Conservation (phyloP, 176 grass and related monocot species). For the Oryza longistaminata region DNA sequence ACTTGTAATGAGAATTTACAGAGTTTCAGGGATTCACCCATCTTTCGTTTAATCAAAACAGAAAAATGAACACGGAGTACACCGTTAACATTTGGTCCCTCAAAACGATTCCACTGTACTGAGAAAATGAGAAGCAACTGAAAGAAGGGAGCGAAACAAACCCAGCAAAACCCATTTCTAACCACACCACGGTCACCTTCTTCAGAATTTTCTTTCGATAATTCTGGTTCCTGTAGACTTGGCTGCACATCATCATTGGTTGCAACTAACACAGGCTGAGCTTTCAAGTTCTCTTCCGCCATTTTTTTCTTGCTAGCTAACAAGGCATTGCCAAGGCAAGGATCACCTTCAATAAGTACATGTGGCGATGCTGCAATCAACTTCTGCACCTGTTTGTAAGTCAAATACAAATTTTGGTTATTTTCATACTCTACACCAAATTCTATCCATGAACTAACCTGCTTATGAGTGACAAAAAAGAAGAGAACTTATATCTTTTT, state of each 20-base stretch:
- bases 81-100: too few relatives aligned
- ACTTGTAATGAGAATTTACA: too few relatives aligned
- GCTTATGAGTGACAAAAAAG: not conserved
- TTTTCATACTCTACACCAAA: constrained; percentile 2
- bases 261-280: constrained; percentile 41
- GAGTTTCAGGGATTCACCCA: too few relatives aligned
- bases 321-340: constrained; percentile 51
- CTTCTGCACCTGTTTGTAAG: constrained; percentile 81
- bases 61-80: too few relatives aligned
- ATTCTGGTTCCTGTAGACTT: constrained; percentile 44
- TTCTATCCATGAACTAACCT: not conserved
- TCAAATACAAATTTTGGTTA: constrained; percentile 27
- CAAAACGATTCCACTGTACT: too few relatives aligned
- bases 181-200: not conserved
- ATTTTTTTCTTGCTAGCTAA: constrained; percentile 45
- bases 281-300: constrained; percentile 42
- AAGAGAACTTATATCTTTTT: constrained; percentile 16
- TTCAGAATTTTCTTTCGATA: constrained; percentile 43
- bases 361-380: constrained; percentile 78
- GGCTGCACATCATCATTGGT: constrained; percentile 37
- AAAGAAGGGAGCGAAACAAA: too few relatives aligned
- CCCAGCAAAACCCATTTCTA: too few relatives aligned
- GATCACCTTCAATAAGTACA: constrained; percentile 75
- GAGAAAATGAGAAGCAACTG: too few relatives aligned
- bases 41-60: too few relatives aligned